Percentiles rank a stretch among this genome's conserved stretches.
Conservation (phyloP, 306 rosid species). For the Lathyrus oleraceus region DNA sequence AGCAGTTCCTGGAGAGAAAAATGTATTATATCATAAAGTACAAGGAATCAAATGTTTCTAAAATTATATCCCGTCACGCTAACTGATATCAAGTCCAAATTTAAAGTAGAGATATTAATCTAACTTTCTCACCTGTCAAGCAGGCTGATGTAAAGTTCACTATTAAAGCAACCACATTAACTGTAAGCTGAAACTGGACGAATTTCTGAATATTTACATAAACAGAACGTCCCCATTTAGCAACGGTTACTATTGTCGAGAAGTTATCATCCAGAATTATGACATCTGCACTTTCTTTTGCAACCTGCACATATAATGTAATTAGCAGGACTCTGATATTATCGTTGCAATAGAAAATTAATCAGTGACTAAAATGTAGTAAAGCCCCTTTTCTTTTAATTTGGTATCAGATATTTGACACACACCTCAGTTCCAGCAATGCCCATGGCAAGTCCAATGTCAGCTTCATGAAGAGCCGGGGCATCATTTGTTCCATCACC, state of each 20-base stretch:
- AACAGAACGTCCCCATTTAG: conserved; percentile 98
- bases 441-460: conserved; percentile 99
- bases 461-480: conserved; percentile 98
- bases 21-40: conserved; percentile 27
- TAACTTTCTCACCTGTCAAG: conserved; percentile 66
- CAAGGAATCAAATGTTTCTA: neutral
- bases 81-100: conserved; percentile 3
- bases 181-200: conserved; percentile 95
- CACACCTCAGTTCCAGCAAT: conserved; percentile 98
- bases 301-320: conserved; percentile 62
- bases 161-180: conserved; percentile 83
- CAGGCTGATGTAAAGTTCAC: conserved; percentile 98
- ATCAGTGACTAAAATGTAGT: conserved; percentile 6
- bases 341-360: neutral
- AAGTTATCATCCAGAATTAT: conserved; percentile 94
- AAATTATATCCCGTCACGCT: neutral
- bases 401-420: conserved; percentile 29
- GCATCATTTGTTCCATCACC: conserved; percentile 99
- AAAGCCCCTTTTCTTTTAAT: neutral
- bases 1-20: conserved; percentile 62
- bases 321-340: conserved; percentile 27
- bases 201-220: conserved; percentile 93
- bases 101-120: neutral
- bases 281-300: conserved; percentile 98
- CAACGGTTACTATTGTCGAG: conserved; percentile 95